Conservation (phyloP, 1,284 basidiomycete genomes). For the Cutaneotrichosporon sp. region DNA sequence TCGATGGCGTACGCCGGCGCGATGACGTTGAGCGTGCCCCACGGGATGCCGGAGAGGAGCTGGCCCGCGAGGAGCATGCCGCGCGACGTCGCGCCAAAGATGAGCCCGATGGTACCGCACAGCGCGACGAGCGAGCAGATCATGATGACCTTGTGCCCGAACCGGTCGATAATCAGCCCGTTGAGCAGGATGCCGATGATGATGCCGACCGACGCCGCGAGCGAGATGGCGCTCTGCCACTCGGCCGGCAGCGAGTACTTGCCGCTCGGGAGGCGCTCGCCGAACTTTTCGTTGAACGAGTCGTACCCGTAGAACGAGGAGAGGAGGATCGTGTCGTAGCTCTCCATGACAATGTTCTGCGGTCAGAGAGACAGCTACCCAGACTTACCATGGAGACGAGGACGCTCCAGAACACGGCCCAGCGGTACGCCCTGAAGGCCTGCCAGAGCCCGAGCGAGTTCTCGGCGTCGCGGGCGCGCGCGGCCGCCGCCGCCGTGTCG, state of each 20-base stretch:
- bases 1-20: conserved; percentile 52
- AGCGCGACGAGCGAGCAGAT: conserved; percentile 29
- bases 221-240: conserved; percentile 30
- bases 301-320: conserved; percentile 29
- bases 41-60: conserved; percentile 32
- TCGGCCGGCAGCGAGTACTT: conserved; percentile 24
- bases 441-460: background rate
- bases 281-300: background rate
- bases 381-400: conserved; percentile 3
- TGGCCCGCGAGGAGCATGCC: conserved; percentile 32
- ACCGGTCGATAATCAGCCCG: conserved; percentile 30
- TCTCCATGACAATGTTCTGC: conserved; percentile 12
- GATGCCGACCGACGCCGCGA: conserved; percentile 23
- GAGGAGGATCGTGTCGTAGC: conserved; percentile 9
- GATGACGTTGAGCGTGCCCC: conserved; percentile 32
- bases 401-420: conserved; percentile 8
- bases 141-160: conserved; percentile 32
- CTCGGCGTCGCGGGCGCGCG: conserved; percentile 5
- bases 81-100: conserved; percentile 40
- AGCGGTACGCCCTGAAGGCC: conserved; percentile 6
- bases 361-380: background rate
- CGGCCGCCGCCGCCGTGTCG: background rate
- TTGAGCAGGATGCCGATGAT: conserved; percentile 28
- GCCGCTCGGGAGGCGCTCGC: background rate
- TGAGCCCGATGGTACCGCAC: conserved; percentile 43